Percentiles rank a stretch among this genome's conserved stretches.
Evolutionary conservation across 805 yeast species (phyloP).

Genomic region (Candida khao-thaluensis): DNA sequence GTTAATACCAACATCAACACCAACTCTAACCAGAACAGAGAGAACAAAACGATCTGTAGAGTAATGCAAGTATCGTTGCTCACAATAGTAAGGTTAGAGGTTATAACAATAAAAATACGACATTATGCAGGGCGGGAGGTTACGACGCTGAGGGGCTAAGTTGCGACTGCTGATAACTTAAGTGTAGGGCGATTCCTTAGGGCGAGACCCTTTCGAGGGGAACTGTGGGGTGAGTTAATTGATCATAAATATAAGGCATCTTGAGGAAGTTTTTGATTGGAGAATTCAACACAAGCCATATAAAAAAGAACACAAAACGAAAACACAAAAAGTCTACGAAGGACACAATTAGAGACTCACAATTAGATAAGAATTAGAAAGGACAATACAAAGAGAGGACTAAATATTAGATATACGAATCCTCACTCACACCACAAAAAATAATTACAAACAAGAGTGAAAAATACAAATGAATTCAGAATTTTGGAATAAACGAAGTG

Average conservation of each 20-base stretch:
- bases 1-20: too few species aligned
- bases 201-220: slow-evolving; percentile 7
- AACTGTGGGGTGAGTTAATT: slow-evolving; percentile 6
- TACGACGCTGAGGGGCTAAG: slow-evolving; percentile 2
- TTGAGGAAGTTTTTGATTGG: too few species aligned
- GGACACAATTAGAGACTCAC: not conserved
- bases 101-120: not conserved
- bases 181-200: not conserved
- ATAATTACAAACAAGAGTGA: too few species aligned
- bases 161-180: not conserved
- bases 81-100: slow-evolving; percentile 1
- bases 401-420: too few species aligned
- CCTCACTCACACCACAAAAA: too few species aligned
- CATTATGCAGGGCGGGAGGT: slow-evolving; percentile 5
- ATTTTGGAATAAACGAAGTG: slow-evolving; percentile 6
- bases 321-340: not conserved
- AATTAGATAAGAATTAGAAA: too few species aligned
- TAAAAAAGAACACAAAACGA: not conserved
- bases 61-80: slow-evolving; percentile 2
- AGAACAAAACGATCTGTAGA: too few species aligned
- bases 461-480: slow-evolving; percentile 3
- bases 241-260: slow-evolving; percentile 2
- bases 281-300: too few species aligned
- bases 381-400: too few species aligned
- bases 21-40: too few species aligned